Evolutionary conservation across 2,329 filamentous ascomycete species (phyloP), one percentile per base, ranked within the genome.

Genomic region (Alternaria infectoria): DNA sequence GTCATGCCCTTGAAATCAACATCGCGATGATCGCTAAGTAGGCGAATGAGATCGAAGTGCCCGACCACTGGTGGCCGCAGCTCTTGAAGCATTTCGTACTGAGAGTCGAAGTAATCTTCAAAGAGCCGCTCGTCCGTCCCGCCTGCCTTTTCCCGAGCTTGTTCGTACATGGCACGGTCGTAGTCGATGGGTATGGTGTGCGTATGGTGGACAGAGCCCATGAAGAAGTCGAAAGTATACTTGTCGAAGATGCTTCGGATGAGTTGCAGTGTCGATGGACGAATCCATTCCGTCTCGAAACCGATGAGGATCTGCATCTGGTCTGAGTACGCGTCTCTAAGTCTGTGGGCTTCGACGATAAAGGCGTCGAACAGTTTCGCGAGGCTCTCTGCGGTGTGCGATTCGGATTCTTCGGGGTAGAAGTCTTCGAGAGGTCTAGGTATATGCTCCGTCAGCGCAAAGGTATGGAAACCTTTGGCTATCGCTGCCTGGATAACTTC

Each of bases 371-470:
- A 93, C 2, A 88, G 85, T 60, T 78, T 71, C 28, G 65, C 69
- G 15, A 80, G 71, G 36, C 71, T 74, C 54, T 76, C 75, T 50
- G 69, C 76, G 5, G 73, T 78, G 61, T 80, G 71, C 56, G 25
- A 54, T 15, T 59, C 44, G 59, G 91, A 90, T 84, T 99, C 96
- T 83, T 97, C 95, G 0, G 96, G 96, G 78, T 99, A 99, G 57
- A 97, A 86, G 81, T 99, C 95, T 61, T 86, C 83, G 54, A 88
- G 83, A 50, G 89, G 88, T 32, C 95, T 91, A 8, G 95, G 93
- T 89, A 99, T 98, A 81, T 99, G 96, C 81, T 99, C 96, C 1
- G 94, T 97, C 62, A 99, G 81, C 21, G 91, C 93, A 76, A 97
- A 93, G 19, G 91, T 91, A 66, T 89, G 88, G 86, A 96, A 96